These are phyloP conservation scores for Candida caryicola DNA, from an alignment of 805 yeast genomes.

Conservation along the genomic window DNA sequence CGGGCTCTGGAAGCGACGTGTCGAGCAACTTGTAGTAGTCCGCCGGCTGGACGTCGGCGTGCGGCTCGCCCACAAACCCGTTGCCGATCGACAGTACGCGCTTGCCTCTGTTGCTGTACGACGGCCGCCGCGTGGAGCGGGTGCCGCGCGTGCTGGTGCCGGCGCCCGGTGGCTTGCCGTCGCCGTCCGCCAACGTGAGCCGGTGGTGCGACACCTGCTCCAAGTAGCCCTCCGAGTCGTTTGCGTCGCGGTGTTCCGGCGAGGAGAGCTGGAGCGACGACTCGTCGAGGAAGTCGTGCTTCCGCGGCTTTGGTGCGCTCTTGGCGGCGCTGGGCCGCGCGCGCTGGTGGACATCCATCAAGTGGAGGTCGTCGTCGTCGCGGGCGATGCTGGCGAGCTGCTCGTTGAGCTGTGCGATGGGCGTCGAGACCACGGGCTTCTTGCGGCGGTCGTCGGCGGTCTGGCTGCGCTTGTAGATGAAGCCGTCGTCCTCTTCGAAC, in stretches of 20 bases:
- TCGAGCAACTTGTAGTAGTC: constrained; percentile 65
- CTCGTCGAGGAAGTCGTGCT: constrained; percentile 16
- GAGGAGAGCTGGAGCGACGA: constrained; percentile 9
- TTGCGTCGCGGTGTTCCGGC: constrained; percentile 6
- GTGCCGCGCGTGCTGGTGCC: constrained; percentile 18
- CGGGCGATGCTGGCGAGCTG: constrained; percentile 15
- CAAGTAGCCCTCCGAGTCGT: constrained; percentile 21
- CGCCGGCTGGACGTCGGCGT: constrained; percentile 50
- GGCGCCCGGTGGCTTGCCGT: constrained; percentile 9
- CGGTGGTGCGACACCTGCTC: constrained; percentile 31
- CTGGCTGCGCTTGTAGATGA: constrained; percentile 27
- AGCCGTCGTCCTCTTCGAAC: constrained; percentile 34
- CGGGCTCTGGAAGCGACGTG: constrained; percentile 63
- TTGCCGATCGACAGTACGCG: constrained; percentile 73
- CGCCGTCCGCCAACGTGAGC: constrained; percentile 19
- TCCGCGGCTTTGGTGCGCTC: constrained; percentile 2
- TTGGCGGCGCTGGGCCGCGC: background rate
- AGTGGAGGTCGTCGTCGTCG: constrained; percentile 11
- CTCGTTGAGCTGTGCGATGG: constrained; percentile 20
- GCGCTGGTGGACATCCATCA: constrained; percentile 4
- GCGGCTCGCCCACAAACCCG: constrained; percentile 68
- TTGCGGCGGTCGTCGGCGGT: constrained; percentile 5
- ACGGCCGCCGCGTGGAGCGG: constrained; percentile 42
- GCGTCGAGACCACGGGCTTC: constrained; percentile 20
- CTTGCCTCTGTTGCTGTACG: constrained; percentile 62